Base-by-base conservation (phyloP, 352 stramenopile species). In the Pythium grandisporangium region DNA sequence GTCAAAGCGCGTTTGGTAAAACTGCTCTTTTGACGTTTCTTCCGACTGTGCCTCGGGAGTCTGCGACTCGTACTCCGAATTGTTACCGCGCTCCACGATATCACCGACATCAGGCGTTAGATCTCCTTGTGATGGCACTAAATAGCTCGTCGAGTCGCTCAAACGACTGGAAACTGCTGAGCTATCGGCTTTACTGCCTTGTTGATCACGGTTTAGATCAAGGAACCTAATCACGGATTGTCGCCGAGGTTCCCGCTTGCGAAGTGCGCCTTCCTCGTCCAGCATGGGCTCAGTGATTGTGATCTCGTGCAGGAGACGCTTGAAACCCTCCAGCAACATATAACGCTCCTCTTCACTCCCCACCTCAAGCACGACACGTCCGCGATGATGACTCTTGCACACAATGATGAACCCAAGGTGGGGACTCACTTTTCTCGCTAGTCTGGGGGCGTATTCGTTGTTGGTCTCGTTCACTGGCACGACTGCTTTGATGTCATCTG, bases 1-100 rank as follows among this genome's bases (percentile, higher is more conserved):
- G 45, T 89, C 72, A 27, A 81, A 85, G 21, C 70, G 67, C 22
- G 75, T 85, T 30, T 72, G 39, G 37, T 89, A 89, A 21, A 83
- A 70, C 37, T 46, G 52, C 5, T 14, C 27, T 14, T 32, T 32
- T 14, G 10, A 14, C 14, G 27, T 8, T 32, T 32, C 27, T 14
- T 32, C 27, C 10, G 27, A 32, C 14, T 32, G 27, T 8, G 10
- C 27, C 27, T 32, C 14, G 14, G 27, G 10, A 14, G 0, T 14
- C 10, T 8, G 10, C 8, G 27, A 32, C 27, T 32, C 27, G 27
- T 14, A 14, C 27, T 49, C 6, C 29, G 21, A 12, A 42, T 32
- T 12, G 20, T 24, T 46, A 14, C 4, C 25, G 4, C 21, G 4
- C 17, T 16, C n/a, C 8, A 32, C 27, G 10, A 14, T 8, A 32